Evolutionary conservation across 2,329 filamentous ascomycete genomes (phyloP).

Genomic region (Fusarium torulosum): DNA sequence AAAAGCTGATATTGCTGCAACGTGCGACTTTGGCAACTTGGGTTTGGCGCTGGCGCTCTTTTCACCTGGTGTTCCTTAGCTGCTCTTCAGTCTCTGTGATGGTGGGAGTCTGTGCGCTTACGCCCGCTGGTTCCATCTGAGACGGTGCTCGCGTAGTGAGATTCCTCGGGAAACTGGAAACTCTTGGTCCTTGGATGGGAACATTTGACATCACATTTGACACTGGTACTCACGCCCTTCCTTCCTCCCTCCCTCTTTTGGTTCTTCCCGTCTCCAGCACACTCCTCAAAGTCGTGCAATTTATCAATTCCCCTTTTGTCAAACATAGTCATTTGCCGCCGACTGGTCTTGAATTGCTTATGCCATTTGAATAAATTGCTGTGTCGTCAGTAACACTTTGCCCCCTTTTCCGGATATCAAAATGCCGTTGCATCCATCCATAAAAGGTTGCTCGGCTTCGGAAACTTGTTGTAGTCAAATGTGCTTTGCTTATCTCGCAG

Average conservation of each 20-base stretch:
- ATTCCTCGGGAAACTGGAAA: constrained; percentile 27
- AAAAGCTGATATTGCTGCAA: constrained; percentile 29
- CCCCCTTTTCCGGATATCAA: not conserved
- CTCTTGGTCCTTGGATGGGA: not conserved
- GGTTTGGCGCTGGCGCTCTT: constrained; percentile 6
- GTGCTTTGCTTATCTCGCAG: constrained; percentile 41
- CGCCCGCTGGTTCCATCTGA: constrained; percentile 33
- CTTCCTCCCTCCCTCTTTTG: constrained; percentile 8
- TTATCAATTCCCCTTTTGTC: constrained; percentile 3
- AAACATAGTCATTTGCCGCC: constrained; percentile 14
- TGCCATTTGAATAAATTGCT: constrained; percentile 7
- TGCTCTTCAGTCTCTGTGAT: constrained; percentile 23
- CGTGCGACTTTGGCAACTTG: constrained; percentile 35
- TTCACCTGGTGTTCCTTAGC: no score
- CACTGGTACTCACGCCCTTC: not conserved
- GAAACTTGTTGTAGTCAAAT: not conserved
- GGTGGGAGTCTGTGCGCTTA: constrained; percentile 41
- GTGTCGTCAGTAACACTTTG: constrained; percentile 10
- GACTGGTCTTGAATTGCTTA: constrained; percentile 14
- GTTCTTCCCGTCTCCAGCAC: constrained; percentile 20
- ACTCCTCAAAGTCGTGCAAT: not conserved
- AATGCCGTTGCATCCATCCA: constrained; percentile 1
- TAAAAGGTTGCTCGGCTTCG: not conserved
- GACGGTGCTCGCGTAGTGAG: not conserved
- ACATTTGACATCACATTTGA: constrained; percentile 3